Evolutionary conservation across 2,329 filamentous ascomycete species (phyloP).

Genomic region (Boeremia lycopersici): DNA sequence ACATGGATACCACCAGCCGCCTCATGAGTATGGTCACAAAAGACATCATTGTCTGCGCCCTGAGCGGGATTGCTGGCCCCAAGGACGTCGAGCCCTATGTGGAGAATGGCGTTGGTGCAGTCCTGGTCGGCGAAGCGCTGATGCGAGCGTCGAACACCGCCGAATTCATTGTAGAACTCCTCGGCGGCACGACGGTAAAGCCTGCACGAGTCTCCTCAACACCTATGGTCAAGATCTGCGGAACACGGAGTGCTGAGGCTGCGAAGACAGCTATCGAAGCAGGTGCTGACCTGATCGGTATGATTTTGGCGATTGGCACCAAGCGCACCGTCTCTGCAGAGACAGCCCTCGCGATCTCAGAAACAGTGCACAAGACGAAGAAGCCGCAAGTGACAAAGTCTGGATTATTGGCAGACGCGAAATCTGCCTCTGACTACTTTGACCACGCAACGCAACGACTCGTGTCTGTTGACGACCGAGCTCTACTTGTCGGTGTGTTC

Average conservation of each 20-base stretch:
- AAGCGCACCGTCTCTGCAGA: constrained; percentile 81
- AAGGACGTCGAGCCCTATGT: constrained; percentile 88
- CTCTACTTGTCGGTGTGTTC: constrained; percentile 91
- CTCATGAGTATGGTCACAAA: constrained; percentile 85
- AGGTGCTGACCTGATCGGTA: constrained; percentile 90
- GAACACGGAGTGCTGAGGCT: constrained; percentile 81
- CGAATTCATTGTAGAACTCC: constrained; percentile 81
- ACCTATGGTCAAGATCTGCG: constrained; percentile 89
- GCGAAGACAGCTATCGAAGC: constrained; percentile 81
- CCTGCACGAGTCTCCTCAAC: constrained; percentile 32
- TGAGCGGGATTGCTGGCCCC: constrained; percentile 90
- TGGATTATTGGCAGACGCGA: constrained; percentile 31
- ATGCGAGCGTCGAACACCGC: constrained; percentile 88
- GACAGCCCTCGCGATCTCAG: constrained; percentile 79
- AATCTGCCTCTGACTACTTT: constrained; percentile 72
- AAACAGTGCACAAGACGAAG: constrained; percentile 68
- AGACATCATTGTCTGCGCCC: constrained; percentile 85
- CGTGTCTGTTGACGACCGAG: constrained; percentile 61
- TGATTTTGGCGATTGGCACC: constrained; percentile 83
- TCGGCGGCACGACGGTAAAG: constrained; percentile 60
- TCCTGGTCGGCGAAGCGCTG: constrained; percentile 92
- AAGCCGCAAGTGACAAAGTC: constrained; percentile 37
- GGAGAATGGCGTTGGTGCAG: constrained; percentile 86
- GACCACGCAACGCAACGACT: constrained; percentile 56
- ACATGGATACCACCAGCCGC: constrained; percentile 87